Percentiles rank a stretch among this genome's conserved stretches.
phyloP scores from a whole-genome alignment of 345 rosid genomes.

The Rhodamnia argentea region DNA sequence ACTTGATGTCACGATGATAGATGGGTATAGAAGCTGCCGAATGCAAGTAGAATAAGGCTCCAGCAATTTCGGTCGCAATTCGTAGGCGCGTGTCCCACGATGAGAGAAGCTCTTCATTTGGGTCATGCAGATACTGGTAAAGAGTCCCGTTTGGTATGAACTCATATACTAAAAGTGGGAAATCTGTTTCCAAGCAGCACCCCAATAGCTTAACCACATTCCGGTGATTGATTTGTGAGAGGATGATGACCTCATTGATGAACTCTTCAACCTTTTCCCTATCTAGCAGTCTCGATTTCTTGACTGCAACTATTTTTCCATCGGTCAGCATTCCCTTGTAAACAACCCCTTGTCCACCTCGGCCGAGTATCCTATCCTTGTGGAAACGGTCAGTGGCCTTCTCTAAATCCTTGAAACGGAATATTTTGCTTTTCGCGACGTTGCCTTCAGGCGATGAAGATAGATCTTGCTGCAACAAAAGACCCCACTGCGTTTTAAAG shows the following conservation, averaged over 20 bases:
- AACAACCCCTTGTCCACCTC: neutral
- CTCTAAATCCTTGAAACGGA: no score
- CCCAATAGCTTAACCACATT: neutral
- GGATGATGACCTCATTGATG: neutral
- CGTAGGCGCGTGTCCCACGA: slow-evolving; percentile 1
- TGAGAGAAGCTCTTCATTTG: neutral
- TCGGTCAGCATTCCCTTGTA: neutral
- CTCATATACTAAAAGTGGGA: neutral
- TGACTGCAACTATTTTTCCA: neutral
- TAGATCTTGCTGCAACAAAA: neutral
- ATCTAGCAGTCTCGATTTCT: neutral
- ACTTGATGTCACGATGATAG: neutral
- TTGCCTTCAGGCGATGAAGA: neutral
- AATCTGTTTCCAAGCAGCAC: neutral
- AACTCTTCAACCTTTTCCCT: neutral
- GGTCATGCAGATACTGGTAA: neutral
- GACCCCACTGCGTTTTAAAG: neutral
- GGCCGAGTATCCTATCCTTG: neutral
- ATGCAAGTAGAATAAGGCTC: slow-evolving; percentile 1
- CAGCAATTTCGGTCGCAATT: neutral
- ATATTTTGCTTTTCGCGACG: neutral
- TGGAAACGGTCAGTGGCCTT: no score
- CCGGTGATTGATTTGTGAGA: neutral
- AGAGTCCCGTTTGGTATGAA: slow-evolving; percentile 2
- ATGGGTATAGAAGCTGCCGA: slow-evolving; percentile 1